Conservation (phyloP, 352 stramenopile genomes). For the Sclerospora graminicola region DNA sequence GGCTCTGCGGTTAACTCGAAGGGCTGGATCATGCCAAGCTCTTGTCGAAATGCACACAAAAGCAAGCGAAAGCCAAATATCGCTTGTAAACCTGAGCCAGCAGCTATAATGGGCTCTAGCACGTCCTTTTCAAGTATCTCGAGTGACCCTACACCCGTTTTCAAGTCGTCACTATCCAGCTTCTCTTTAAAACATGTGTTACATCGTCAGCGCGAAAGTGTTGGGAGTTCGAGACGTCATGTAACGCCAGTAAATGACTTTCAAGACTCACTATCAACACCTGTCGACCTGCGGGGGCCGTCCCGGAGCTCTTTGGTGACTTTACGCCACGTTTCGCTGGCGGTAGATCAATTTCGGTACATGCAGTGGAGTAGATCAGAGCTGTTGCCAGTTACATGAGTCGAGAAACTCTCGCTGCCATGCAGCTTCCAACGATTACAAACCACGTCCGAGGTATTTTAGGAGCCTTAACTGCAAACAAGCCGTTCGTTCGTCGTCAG, state of each 20-base stretch:
- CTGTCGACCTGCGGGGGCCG: constrained; percentile 14
- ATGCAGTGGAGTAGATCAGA: constrained; percentile 15
- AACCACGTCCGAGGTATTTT: constrained; percentile 38
- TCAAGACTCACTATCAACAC: constrained; percentile 17
- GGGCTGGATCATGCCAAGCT: constrained; percentile 9
- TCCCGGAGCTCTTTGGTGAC: constrained; percentile 22
- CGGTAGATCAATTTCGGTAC: too few relatives aligned
- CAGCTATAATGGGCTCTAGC: constrained; percentile 8
- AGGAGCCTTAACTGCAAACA: constrained; percentile 23
- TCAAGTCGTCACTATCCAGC: constrained; percentile 19
- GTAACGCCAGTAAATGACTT: constrained; percentile 1
- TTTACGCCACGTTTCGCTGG: constrained; percentile 28
- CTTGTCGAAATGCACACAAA: constrained; percentile 6
- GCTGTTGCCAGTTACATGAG: constrained; percentile 15
- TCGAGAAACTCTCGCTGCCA: constrained; percentile 20
- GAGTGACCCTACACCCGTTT: constrained; percentile 19
- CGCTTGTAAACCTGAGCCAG: constrained; percentile 3
- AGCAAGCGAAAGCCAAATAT: constrained; percentile 10
- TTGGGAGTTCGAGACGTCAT: constrained; percentile 9
- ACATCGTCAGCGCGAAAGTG: constrained; percentile 13
- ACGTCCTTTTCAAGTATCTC: constrained; percentile 20
- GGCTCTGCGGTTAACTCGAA: constrained; percentile 3
- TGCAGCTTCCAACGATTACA: constrained; percentile 38
- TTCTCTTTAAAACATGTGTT: constrained; percentile 21
- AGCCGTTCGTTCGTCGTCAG: constrained; percentile 28